phyloP scores from a whole-genome alignment of 805 yeast genomes.

The Vanderwaltozyma yarrowii region DNA sequence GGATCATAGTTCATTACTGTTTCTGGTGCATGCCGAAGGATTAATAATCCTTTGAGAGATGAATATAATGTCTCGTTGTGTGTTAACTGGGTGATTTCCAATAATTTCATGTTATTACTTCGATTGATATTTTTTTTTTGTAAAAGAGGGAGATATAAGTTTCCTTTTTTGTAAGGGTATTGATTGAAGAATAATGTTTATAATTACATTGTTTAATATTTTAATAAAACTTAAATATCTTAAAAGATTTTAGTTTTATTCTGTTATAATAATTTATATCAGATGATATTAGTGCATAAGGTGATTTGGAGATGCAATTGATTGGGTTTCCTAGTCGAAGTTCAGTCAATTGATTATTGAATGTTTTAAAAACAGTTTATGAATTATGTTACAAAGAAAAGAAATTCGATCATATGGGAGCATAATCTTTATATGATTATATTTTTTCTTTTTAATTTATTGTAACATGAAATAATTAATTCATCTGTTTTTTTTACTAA shows the following conservation, averaged over 20 bases:
- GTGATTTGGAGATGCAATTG: neutral
- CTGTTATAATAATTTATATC: neutral
- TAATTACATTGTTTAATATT: no score
- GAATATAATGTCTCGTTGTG: conserved; percentile 10
- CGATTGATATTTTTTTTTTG: neutral
- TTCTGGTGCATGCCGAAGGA: neutral
- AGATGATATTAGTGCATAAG: neutral
- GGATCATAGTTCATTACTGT: neutral
- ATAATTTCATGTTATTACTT: conserved; percentile 2
- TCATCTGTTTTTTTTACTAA: no score
- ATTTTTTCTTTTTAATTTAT: no score
- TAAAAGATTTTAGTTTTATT: no score
- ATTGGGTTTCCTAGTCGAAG: no score
- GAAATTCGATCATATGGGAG: no score
- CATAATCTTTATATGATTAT: no score
- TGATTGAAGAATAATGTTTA: no score
- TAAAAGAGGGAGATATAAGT: neutral
- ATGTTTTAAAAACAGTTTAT: neutral
- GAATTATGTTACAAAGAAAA: neutral
- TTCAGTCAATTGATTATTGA: no score
- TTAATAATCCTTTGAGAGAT: neutral
- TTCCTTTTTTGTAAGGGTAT: no score
- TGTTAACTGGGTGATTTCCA: conserved; percentile 31
- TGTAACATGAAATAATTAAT: no score
- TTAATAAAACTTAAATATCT: no score